These are phyloP conservation scores for Hymenoscyphus scutula DNA, from an alignment of 2,329 filamentous ascomycete genomes.

Conservation along the genomic window DNA sequence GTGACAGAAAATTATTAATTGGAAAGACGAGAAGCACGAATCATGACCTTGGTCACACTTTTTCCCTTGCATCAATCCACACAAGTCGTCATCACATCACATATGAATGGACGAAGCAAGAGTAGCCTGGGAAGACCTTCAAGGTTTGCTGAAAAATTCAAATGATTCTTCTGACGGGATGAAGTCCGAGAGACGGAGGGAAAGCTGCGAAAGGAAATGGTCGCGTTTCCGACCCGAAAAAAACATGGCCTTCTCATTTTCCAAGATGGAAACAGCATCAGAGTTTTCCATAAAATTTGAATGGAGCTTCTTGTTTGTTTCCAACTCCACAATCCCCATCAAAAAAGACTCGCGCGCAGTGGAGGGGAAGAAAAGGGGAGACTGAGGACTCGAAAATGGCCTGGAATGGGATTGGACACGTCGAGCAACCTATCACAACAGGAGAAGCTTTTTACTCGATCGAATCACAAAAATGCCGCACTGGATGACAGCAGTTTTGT, in stretches of 20 bases:
- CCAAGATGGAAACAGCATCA: background rate
- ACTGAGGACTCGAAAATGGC: background rate
- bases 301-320: background rate
- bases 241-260: background rate
- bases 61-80: slow-evolving; percentile 7
- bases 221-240: background rate
- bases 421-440: background rate
- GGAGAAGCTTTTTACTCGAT: background rate
- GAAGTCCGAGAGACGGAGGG: background rate
- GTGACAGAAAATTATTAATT: background rate
- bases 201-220: background rate
- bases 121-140: background rate
- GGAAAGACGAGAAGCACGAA: background rate
- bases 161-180: background rate
- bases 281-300: slow-evolving; percentile 1
- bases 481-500: background rate
- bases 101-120: background rate
- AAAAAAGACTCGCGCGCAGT: background rate
- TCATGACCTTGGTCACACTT: slow-evolving; percentile 13
- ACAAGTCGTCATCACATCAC: slow-evolving; percentile 1
- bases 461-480: slow-evolving; percentile 17
- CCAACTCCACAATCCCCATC: background rate
- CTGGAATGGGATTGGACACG: background rate
- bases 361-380: too few species aligned
- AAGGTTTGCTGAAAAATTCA: background rate